Conservation (phyloP, 2,329 filamentous ascomycete species). For the Curvularia sp. region DNA sequence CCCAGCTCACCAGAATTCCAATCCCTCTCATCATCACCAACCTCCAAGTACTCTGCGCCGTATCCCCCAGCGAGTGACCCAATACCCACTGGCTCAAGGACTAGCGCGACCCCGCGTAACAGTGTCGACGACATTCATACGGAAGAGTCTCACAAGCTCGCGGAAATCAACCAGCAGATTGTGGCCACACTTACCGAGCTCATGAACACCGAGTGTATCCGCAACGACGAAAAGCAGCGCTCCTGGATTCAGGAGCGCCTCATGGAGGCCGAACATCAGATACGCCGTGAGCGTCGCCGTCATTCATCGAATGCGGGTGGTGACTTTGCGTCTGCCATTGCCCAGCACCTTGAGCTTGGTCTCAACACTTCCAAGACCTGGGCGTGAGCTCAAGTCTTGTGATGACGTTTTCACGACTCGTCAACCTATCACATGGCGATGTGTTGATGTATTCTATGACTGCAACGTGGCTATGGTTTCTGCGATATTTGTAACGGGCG, state of each 20-base stretch:
- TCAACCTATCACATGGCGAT: neutral
- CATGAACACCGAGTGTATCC: constrained; percentile 61
- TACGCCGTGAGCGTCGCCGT: constrained; percentile 53
- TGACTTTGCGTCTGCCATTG: constrained; percentile 47
- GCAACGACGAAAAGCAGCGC: constrained; percentile 55
- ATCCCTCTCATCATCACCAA: constrained; percentile 47
- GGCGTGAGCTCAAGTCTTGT: constrained; percentile 22
- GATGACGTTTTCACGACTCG: neutral
- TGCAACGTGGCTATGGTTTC: neutral
- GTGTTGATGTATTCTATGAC: neutral
- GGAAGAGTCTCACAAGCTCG: constrained; percentile 56
- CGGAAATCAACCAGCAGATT: constrained; percentile 61
- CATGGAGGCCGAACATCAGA: constrained; percentile 62
- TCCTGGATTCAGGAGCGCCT: constrained; percentile 61
- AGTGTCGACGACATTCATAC: constrained; percentile 45
- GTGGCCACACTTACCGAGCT: constrained; percentile 63
- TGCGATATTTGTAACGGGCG: constrained; percentile 12
- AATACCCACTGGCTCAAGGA: constrained; percentile 29
- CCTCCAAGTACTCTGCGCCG: constrained; percentile 33
- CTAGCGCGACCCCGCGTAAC: constrained; percentile 23
- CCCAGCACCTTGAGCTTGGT: constrained; percentile 45
- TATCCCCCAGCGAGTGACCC: constrained; percentile 37
- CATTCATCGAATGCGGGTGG: constrained; percentile 47
- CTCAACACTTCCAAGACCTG: constrained; percentile 40
- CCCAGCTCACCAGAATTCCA: constrained; percentile 47